Evolutionary conservation across 2,329 filamentous ascomycete genomes (phyloP), one percentile per base, ranked within the genome.

Genomic region (Colletotrichum sp.): DNA sequence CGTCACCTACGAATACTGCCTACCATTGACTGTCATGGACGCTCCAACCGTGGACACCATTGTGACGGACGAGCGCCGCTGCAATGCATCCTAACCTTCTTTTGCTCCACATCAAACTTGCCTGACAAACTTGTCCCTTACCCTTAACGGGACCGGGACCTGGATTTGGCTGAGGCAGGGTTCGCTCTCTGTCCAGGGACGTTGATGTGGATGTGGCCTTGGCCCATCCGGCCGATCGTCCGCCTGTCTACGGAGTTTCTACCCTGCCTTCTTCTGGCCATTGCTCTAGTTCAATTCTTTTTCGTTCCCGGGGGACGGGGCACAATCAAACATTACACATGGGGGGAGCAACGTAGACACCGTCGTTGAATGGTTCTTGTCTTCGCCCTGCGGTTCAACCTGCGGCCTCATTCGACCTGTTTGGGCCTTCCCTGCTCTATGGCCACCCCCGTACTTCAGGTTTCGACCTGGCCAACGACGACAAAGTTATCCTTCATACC

Each of bases 111-210:
- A 32, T 39, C 29, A 22, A 57, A 68, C 44, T 55, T 27, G 29
- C 65, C 44, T 66, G 16, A 49, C 63, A 49, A 66, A 30, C 63
- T 44, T 36, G 22, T 36, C 13, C 68, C 27, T 64, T 64, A 49
- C 36, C 62, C 44, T 61, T 57, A 55, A 63, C 69, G 25, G 30
- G 57, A 55, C 39, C 63, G 32, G 30, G 32, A 63, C 39, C 25
- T 67, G 69, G 63, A 55, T 34, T 72, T 49, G 63, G 72, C 36
- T 39, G 52, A 67, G 44, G 34, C 69, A 75, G 69, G 73, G 69
- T 63, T 75, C 39, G 25, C 49, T 67, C 16, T 71, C 63, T 75
- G 73, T 39, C 15, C 39, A 68, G 63, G 69, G 63, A 64, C 63
- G 27, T 68, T 72, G 39, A 57, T 57, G 73, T 68, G 63, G 69